Conservation (phyloP, 2,329 filamentous ascomycete genomes). For the Hymenoscyphus linearis region DNA sequence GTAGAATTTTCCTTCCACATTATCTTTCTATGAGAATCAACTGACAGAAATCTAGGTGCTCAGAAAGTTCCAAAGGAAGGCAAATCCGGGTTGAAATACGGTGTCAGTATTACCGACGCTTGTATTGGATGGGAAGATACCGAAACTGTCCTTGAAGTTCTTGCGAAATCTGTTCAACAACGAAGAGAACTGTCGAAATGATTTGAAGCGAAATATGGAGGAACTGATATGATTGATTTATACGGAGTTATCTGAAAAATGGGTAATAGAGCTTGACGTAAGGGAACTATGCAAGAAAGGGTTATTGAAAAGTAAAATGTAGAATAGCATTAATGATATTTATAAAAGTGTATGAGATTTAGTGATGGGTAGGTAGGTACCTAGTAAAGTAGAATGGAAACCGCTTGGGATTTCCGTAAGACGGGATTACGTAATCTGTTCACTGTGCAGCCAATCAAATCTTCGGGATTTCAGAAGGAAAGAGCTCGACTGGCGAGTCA, state of each 20-base stretch:
- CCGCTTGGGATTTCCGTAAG: no score
- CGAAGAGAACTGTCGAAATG: slow-evolving; percentile 47
- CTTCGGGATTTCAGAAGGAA: no score
- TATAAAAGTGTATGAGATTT: neutral
- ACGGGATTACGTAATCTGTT: no score
- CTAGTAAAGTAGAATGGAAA: neutral
- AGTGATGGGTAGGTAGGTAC: neutral
- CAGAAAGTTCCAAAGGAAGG: slow-evolving; percentile 91
- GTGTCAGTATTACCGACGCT: slow-evolving; percentile 94
- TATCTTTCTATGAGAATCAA: neutral
- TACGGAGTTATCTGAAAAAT: neutral
- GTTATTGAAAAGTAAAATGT: slow-evolving; percentile 5
- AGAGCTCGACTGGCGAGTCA: slow-evolving; percentile 1
- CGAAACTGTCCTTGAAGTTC: slow-evolving; percentile 65
- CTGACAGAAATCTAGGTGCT: slow-evolving; percentile 47
- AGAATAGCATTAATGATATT: neutral
- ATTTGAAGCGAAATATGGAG: slow-evolving; percentile 18
- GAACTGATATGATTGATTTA: neutral
- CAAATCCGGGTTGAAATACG: slow-evolving; percentile 79
- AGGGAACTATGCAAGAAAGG: slow-evolving; percentile 2
- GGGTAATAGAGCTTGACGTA: neutral
- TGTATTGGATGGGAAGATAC: slow-evolving; percentile 96
- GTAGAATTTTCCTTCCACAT: slow-evolving; percentile 36
- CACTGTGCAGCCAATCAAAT: neutral
- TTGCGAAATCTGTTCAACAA: slow-evolving; percentile 76